These are phyloP conservation scores for Pseudonectria foliicola DNA, from an alignment of 2,329 filamentous ascomycete genomes.

Conservation along the genomic window DNA sequence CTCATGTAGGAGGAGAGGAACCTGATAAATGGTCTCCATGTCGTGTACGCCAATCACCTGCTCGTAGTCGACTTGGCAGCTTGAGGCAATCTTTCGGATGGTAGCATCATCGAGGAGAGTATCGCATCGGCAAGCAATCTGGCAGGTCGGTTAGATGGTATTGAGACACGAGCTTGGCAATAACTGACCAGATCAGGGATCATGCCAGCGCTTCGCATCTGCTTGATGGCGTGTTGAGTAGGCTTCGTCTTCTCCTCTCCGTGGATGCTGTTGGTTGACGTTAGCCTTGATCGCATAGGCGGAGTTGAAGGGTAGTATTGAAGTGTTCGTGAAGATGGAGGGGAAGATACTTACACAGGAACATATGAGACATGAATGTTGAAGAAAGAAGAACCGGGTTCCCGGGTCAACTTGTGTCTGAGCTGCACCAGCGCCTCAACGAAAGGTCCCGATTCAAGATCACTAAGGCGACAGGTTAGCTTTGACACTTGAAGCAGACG, in stretches of 20 bases:
- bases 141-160: slow-evolving; percentile 2
- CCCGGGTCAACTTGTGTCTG: slow-evolving; percentile 60
- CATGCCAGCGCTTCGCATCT: slow-evolving; percentile 73
- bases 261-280: slow-evolving; percentile 23
- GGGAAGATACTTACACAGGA: slow-evolving; percentile 44
- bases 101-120: slow-evolving; percentile 64
- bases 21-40: slow-evolving; percentile 86
- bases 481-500: no score
- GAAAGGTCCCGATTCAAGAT: slow-evolving; percentile 84
- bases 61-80: slow-evolving; percentile 77
- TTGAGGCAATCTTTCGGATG: slow-evolving; percentile 79
- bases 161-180: neutral
- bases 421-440: slow-evolving; percentile 81
- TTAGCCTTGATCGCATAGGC: neutral
- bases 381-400: slow-evolving; percentile 58
- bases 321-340: neutral
- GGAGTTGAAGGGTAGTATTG: neutral
- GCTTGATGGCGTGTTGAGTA: slow-evolving; percentile 82
- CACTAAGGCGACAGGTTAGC: slow-evolving; percentile 33
- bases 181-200: slow-evolving; percentile 57
- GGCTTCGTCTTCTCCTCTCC: slow-evolving; percentile 93
- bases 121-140: slow-evolving; percentile 92
- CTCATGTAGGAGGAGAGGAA: slow-evolving; percentile 82
- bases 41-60: slow-evolving; percentile 89
- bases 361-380: slow-evolving; percentile 88